A percentile compares a stretch with the other conserved stretches of the same genome.
These are phyloP conservation scores for Kluyveromyces aestuarii DNA, from an alignment of 805 yeast species.

Conservation along the genomic window DNA sequence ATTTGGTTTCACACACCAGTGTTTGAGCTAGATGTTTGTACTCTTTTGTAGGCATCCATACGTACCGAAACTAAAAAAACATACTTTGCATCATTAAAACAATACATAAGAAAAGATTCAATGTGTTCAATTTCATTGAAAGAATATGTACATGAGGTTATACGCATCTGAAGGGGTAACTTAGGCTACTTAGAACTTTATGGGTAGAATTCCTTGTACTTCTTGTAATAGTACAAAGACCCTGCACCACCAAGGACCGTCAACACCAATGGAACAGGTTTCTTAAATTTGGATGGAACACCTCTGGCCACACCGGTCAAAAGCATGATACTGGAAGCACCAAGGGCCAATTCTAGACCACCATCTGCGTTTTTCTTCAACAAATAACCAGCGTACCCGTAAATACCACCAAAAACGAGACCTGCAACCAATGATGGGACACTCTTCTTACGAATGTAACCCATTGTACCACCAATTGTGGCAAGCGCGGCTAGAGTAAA, in stretches of 20 bases:
- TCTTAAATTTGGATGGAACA: slow-evolving; percentile 45
- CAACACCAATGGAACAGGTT: slow-evolving; percentile 68
- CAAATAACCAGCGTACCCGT: slow-evolving; percentile 68
- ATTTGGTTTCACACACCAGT: too few species aligned
- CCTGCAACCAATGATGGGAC: slow-evolving; percentile 80
- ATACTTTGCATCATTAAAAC: background rate
- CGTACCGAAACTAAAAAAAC: background rate
- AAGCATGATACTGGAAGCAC: slow-evolving; percentile 55
- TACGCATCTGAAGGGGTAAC: too few species aligned
- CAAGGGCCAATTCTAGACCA: slow-evolving; percentile 76
- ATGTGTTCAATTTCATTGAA: too few species aligned
- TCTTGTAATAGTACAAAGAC: slow-evolving; percentile 59
- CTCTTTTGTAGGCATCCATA: too few species aligned
- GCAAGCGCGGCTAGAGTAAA: slow-evolving; percentile 61
- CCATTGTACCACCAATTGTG: slow-evolving; percentile 62
- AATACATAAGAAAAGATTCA: too few species aligned
- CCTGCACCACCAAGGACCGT: slow-evolving; percentile 55
- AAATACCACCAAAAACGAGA: slow-evolving; percentile 44
- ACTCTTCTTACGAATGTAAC: slow-evolving; percentile 61
- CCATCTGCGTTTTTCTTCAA: slow-evolving; percentile 62
- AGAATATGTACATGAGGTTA: too few species aligned
- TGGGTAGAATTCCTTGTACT: slow-evolving; percentile 64
- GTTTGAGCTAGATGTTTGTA: too few species aligned
- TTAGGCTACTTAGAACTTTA: background rate
- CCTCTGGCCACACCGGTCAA: slow-evolving; percentile 71